Percentiles rank a stretch among this genome's conserved stretches.
Conservation (phyloP, 2,329 filamentous ascomycete genomes). For the Lanzia echinophila region DNA sequence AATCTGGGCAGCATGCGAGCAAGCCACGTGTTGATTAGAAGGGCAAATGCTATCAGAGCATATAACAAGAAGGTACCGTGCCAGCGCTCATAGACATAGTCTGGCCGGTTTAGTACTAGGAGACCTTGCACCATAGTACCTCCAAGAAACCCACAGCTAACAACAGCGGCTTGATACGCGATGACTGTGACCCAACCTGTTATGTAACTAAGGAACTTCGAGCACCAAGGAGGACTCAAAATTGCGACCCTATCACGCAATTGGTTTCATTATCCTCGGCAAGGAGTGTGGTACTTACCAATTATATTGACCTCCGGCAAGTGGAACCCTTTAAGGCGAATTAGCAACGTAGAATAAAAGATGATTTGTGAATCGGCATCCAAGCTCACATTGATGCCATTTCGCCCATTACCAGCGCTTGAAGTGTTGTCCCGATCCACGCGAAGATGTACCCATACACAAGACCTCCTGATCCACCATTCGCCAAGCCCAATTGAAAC, state of each 20-base stretch:
- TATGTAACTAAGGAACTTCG: constrained; percentile 12
- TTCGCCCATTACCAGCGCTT: constrained; percentile 9
- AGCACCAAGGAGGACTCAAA: constrained; percentile 7
- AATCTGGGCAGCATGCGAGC: constrained; percentile 34
- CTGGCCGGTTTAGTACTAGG: constrained; percentile 26
- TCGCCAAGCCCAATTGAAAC: constrained; percentile 2
- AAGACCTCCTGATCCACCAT: constrained; percentile 2
- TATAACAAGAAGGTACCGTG: constrained; percentile 37
- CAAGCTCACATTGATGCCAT: constrained; percentile 16
- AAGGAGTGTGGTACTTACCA: not conserved
- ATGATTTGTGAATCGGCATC: not conserved
- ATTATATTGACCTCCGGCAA: constrained; percentile 11
- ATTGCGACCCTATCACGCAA: constrained; percentile 1
- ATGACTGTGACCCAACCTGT: constrained; percentile 10
- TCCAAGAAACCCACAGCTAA: constrained; percentile 32
- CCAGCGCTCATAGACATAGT: constrained; percentile 33
- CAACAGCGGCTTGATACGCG: constrained; percentile 3
- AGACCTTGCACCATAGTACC: constrained; percentile 40
- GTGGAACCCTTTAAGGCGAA: constrained; percentile 17
- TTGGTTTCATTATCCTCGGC: not conserved
- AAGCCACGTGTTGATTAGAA: constrained; percentile 38
- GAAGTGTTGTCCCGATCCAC: constrained; percentile 5
- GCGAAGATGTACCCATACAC: constrained; percentile 5
- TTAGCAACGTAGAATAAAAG: not conserved
- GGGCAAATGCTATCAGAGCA: constrained; percentile 33